Percentiles rank a stretch among this genome's conserved stretches.
Conservation (phyloP, 129 eudicot genomes). For the Artemisia tridentata region DNA sequence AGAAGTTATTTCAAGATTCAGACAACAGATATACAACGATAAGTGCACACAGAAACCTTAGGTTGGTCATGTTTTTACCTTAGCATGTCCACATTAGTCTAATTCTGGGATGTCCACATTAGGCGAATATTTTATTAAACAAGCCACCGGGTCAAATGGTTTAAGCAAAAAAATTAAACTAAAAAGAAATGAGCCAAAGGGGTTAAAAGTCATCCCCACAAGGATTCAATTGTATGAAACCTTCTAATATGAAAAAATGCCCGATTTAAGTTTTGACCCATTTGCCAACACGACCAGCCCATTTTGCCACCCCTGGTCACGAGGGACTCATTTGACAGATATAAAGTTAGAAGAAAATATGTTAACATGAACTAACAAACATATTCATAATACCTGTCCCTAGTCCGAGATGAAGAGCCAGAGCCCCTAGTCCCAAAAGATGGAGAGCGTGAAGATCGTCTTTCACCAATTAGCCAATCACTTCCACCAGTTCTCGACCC, state of each 20-base stretch:
- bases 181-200: not conserved
- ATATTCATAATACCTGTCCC: constrained; percentile 32
- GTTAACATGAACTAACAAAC: not conserved
- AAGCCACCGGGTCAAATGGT: not conserved
- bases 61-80: too few relatives aligned
- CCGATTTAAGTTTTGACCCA: not conserved
- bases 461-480: constrained; percentile 78
- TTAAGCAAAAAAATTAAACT: not conserved
- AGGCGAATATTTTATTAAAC: too few relatives aligned
- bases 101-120: too few relatives aligned
- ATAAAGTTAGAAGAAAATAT: not conserved
- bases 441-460: constrained; percentile 62
- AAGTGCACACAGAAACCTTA: too few relatives aligned
- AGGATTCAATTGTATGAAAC: not conserved
- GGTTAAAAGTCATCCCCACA: not conserved
- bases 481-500: constrained; percentile 40
- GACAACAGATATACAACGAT: not conserved
- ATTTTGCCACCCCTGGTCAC: not conserved
- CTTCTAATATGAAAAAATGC: not conserved
- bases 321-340: not conserved
- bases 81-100: too few relatives aligned
- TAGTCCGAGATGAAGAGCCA: constrained; percentile 23
- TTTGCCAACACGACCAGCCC: not conserved
- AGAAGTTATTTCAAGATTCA: not conserved
- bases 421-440: constrained; percentile 51